Percentiles rank a stretch among this genome's conserved stretches.
phyloP scores from a whole-genome alignment of 495 filamentous ascomycete species.

The Hypoxylon crocopeplum region DNA sequence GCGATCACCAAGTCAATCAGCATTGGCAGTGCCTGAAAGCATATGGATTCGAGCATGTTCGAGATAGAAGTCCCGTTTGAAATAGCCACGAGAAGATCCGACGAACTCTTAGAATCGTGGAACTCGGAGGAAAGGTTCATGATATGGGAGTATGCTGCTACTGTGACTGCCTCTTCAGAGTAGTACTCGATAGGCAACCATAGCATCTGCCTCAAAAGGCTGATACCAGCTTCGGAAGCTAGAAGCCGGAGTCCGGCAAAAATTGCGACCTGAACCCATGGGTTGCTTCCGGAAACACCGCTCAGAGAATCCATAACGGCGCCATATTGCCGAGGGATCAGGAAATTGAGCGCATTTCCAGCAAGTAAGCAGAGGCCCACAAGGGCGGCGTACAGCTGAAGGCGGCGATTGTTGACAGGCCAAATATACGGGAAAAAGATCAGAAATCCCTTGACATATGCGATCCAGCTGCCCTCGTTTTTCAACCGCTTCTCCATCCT shows the following conservation, averaged over 20 bases:
- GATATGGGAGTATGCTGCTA: slow-evolving; percentile 74
- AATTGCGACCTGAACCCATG: slow-evolving; percentile 62
- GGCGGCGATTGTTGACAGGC: slow-evolving; percentile 60
- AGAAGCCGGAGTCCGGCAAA: slow-evolving; percentile 63
- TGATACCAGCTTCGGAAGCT: slow-evolving; percentile 63
- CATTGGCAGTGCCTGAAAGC: slow-evolving; percentile 73
- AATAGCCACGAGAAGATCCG: slow-evolving; percentile 72
- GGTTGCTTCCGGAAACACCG: slow-evolving; percentile 47
- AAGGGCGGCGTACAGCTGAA: slow-evolving; percentile 63
- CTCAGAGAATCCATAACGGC: slow-evolving; percentile 64
- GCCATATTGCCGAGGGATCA: slow-evolving; percentile 72
- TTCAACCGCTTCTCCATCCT: slow-evolving; percentile 63
- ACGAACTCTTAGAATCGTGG: slow-evolving; percentile 75
- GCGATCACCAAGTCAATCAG: slow-evolving; percentile 73
- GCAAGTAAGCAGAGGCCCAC: slow-evolving; percentile 67
- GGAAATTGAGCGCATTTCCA: slow-evolving; percentile 66
- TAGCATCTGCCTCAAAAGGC: slow-evolving; percentile 61
- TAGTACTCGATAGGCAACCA: slow-evolving; percentile 74
- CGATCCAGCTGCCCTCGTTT: slow-evolving; percentile 68
- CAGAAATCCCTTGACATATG: slow-evolving; percentile 66
- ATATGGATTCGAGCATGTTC: slow-evolving; percentile 68
- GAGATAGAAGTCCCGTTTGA: slow-evolving; percentile 68
- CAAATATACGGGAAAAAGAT: slow-evolving; percentile 71
- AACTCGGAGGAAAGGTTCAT: slow-evolving; percentile 83
- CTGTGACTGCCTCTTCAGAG: slow-evolving; percentile 64